Evolutionary conservation across 2,329 filamentous ascomycete genomes (phyloP), one percentile per base, ranked within the genome.

Genomic region (Rachicladosporium sp.): DNA sequence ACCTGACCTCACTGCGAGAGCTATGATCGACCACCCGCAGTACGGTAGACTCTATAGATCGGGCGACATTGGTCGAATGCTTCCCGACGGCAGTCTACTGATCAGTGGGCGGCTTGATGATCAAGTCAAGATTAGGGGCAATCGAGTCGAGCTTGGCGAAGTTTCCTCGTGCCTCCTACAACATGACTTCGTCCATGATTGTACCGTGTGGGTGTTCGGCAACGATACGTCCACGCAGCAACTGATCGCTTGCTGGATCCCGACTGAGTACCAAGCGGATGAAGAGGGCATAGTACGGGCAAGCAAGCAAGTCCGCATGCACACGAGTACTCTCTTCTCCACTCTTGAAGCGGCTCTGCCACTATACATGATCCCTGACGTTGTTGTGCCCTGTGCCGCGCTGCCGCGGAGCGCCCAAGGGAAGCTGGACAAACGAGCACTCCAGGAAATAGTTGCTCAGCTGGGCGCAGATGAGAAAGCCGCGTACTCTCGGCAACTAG

Each of bases 51-150:
- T 95, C 0, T 94, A 93, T 54, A 74, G 83, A 9, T 87, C 81
- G 29, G 87, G 88, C 0, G 87, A 95, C 51, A 69, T 85, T 50
- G 88, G 86, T 0, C 71, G 85, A 12, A 73, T 94, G 63, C 71
- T 94, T 6, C 68, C 77, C 0, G 82, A 93, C 53, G 82, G 83
- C 0, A 81, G 79, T 0, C 67, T 95, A 6, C 60, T 83, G 3
- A 83, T 91, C 31, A 61, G 76, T 7, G 83, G 84, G 10, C 73
- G 85, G 30, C 66, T 80, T 13, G 86, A 93, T 49, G 81, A 82
- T 44, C 84, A 93, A 57, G 68, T 91, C 40, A 93, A 93, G 56
- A 68, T 93, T 7, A 73, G 84, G 33, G 86, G 87, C 0, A 82
- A 89, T 48, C 69, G 82, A 33, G 78, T 93, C 31, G 85, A 93